Base-by-base conservation (phyloP, 768 basidiomycete species). In the Serendipita sp. region DNA sequence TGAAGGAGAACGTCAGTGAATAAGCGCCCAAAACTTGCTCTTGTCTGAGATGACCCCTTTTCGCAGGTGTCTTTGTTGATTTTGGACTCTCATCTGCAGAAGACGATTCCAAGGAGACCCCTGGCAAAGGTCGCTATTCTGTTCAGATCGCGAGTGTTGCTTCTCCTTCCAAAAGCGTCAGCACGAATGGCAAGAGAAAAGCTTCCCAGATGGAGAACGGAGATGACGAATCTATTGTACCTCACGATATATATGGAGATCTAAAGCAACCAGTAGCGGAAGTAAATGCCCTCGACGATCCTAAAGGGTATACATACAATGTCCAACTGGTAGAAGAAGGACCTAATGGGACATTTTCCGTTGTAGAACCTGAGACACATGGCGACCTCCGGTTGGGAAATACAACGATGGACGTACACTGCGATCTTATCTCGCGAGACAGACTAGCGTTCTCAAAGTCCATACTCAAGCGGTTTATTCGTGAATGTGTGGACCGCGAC, bases 371-470 rank as follows among this genome's bases (percentile, higher is more conserved):
- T 58, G 78, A 80, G 56, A 75, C 76, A 30, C 76, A 79, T 32
- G 77, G 75, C 64, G 83, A 83, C 68, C 80, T 77, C 41, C 82
- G 85, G 68, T 83, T 84, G 73, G 83, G 82, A 65, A 88, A 89
- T 53, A 89, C 84, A 69, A 77, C 86, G 67, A 86, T 92, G 76
- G 91, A 95, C 72, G 89, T 95, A 16, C 83, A 83, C 64, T 89
- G 86, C 67, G 78, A 79, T 63, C 80, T 80, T 69, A 66, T 18
- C 69, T 97, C 94, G 71, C 93, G 96, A 66, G 96, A 99, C 73
- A 89, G 94, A 63, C 79, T 95, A 18, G 85, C 92, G 18, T 98
- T 98, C 75, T 95, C 92, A 34, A 97, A 98, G 74, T 93, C 93
- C 16, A 95, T 98, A 69, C 83, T 99, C 34, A 90, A 93, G 68